Conservation (phyloP, 2,329 filamentous ascomycete species). For the Lecanicillium sp. region DNA sequence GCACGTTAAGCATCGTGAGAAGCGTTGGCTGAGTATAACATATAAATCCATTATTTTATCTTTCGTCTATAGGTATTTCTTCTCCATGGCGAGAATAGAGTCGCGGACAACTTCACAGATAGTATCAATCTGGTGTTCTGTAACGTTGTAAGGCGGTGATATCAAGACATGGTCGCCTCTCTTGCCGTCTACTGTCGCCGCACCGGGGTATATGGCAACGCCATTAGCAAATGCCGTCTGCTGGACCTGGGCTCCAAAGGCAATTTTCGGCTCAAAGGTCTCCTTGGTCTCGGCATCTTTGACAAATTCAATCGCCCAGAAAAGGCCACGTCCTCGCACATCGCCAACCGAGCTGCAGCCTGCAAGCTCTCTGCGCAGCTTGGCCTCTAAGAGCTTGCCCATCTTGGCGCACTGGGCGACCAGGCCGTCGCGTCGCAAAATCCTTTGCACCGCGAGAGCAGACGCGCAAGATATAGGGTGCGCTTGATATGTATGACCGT, state of each 20-base stretch:
- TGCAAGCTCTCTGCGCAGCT: constrained; percentile 18
- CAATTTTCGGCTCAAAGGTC: constrained; percentile 23
- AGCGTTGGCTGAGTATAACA: not conserved
- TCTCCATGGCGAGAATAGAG: too few relatives aligned
- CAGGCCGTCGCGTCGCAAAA: constrained; percentile 25
- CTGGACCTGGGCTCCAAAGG: constrained; percentile 19
- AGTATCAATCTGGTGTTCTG: constrained; percentile 19
- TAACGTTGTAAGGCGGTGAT: constrained; percentile 61
- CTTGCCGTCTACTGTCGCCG: constrained; percentile 51
- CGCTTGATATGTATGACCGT: constrained; percentile 48
- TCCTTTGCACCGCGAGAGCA: constrained; percentile 28
- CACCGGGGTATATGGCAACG: constrained; percentile 53
- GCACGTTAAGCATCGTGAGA: too few relatives aligned
- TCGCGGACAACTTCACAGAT: constrained; percentile 7
- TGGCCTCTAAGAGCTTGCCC: constrained; percentile 20
- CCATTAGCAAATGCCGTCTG: constrained; percentile 20
- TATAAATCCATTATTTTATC: not conserved
- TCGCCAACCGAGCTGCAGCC: constrained; percentile 28
- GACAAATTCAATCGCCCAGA: constrained; percentile 41
- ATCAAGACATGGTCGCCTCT: constrained; percentile 63
- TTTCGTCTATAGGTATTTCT: not conserved
- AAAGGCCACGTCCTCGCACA: constrained; percentile 33
- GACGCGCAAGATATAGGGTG: constrained; percentile 29
- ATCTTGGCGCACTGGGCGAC: constrained; percentile 21
- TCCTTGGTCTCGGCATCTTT: constrained; percentile 24